Evolutionary conservation across 1,284 basidiomycete genomes (phyloP).

Genomic region (Cystobasidium pallidum): DNA sequence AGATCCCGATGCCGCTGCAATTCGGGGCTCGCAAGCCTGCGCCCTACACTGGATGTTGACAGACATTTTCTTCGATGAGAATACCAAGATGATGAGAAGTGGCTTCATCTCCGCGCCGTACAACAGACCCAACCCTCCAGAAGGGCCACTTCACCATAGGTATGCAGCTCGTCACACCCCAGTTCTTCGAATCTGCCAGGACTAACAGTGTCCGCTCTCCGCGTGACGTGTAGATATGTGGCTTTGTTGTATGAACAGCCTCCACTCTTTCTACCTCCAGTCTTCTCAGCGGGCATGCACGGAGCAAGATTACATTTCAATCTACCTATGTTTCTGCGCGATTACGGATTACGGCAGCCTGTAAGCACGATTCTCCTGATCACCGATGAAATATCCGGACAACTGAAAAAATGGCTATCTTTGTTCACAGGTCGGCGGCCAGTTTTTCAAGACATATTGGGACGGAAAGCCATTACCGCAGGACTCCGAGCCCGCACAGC

Average conservation of each 20-base stretch:
- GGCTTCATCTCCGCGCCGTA: constrained; percentile 38
- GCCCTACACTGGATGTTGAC: constrained; percentile 42
- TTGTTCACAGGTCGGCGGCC: constrained; percentile 21
- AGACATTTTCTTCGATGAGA: constrained; percentile 39
- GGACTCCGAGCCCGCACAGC: constrained; percentile 4
- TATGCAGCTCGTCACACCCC: background rate
- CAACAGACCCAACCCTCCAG: constrained; percentile 36
- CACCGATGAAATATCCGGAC: no score
- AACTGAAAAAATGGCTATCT: no score
- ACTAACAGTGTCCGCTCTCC: background rate
- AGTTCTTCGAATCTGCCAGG: background rate
- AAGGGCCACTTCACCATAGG: constrained; percentile 38
- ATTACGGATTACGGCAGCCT: constrained; percentile 30
- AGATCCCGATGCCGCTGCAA: constrained; percentile 32
- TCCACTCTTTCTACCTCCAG: constrained; percentile 34
- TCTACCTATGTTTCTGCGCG: constrained; percentile 33
- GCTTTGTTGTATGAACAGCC: constrained; percentile 37
- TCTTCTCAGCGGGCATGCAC: constrained; percentile 17
- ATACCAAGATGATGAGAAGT: constrained; percentile 15
- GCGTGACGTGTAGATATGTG: constrained; percentile 20
- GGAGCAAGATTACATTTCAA: constrained; percentile 42
- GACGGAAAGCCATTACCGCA: constrained; percentile 20
- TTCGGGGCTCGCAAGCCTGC: constrained; percentile 24
- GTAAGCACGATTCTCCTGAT: background rate
- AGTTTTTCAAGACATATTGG: constrained; percentile 38